phyloP scores from a whole-genome alignment of 2,329 filamentous ascomycete species.

The Diaporthe citri region DNA sequence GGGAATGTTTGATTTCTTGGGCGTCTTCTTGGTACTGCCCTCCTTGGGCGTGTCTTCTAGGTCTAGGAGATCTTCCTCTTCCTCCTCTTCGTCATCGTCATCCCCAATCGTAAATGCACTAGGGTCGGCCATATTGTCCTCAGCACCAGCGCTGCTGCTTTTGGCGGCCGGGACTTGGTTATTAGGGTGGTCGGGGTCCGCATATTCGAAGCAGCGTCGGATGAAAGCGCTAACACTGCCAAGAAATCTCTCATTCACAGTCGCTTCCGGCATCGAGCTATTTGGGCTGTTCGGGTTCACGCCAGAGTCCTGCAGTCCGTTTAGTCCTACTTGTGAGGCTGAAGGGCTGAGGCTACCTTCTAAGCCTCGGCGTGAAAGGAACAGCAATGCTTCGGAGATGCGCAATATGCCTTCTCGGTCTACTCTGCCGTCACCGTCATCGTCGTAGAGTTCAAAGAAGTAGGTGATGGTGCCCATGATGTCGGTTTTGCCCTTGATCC shows the following conservation, averaged over 20 bases:
- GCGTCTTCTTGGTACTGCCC: constrained; percentile 45
- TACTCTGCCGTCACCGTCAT: constrained; percentile 89
- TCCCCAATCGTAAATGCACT: constrained; percentile 82
- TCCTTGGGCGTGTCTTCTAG: constrained; percentile 61
- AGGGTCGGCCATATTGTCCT: constrained; percentile 52
- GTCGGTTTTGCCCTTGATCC: constrained; percentile 92
- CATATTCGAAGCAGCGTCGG: constrained; percentile 95
- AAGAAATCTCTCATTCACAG: constrained; percentile 88
- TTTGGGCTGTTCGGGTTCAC: constrained; percentile 48
- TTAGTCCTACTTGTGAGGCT: constrained; percentile 67
- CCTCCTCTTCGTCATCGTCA: constrained; percentile 69
- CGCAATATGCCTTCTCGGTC: constrained; percentile 94
- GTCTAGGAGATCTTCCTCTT: constrained; percentile 71
- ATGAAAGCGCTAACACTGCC: constrained; percentile 97
- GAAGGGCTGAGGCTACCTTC: constrained; percentile 80
- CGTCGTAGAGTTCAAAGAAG: constrained; percentile 98
- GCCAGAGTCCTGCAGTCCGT: constrained; percentile 52
- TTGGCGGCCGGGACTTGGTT: constrained; percentile 51
- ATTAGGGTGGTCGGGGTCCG: constrained; percentile 86
- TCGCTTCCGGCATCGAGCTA: constrained; percentile 61
- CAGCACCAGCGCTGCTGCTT: constrained; percentile 40
- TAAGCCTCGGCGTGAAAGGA: constrained; percentile 89
- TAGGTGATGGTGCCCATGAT: constrained; percentile 99
- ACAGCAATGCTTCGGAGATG: constrained; percentile 94
- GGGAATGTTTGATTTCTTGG: constrained; percentile 39